These are phyloP conservation scores for Hippophae gyantsensis DNA, from an alignment of 306 rosid species.

Conservation along the genomic window DNA sequence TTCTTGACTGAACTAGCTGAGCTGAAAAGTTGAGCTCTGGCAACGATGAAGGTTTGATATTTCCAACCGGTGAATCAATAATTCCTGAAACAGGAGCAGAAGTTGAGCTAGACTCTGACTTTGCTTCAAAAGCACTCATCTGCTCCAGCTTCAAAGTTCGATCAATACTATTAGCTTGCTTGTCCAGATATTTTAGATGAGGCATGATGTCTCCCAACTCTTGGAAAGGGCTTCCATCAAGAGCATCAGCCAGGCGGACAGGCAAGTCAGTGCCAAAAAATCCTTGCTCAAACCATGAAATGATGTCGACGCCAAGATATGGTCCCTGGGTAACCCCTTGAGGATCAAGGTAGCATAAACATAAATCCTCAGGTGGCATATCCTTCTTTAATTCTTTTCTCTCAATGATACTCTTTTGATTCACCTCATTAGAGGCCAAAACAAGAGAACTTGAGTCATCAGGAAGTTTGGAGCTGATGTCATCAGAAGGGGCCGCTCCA, in stretches of 20 bases:
- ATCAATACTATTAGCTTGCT: constrained; percentile 27
- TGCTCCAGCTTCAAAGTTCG: constrained; percentile 31
- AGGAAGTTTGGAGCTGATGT: constrained; percentile 24
- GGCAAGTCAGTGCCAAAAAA: constrained; percentile 51
- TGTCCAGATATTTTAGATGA: constrained; percentile 35
- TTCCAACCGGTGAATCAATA: constrained; percentile 25
- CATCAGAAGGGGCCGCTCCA: constrained; percentile 18
- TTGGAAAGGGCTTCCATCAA: constrained; percentile 45
- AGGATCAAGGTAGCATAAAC: constrained; percentile 66
- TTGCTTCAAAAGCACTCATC: constrained; percentile 30
- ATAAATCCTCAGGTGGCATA: constrained; percentile 41
- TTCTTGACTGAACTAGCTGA: constrained; percentile 24
- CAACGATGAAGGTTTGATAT: constrained; percentile 35
- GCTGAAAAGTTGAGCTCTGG: constrained; percentile 30
- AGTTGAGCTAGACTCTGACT: constrained; percentile 26
- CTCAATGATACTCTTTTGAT: no score
- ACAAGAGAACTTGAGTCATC: constrained; percentile 32
- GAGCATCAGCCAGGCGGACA: constrained; percentile 54
- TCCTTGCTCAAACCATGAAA: constrained; percentile 65
- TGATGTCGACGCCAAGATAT: constrained; percentile 62
- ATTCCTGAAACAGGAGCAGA: constrained; percentile 26
- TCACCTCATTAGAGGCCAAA: not conserved
- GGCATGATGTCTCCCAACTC: constrained; percentile 64
- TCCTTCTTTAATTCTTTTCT: constrained; percentile 18
- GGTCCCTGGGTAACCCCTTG: constrained; percentile 63